Evolutionary conservation across 352 stramenopile genomes (phyloP), one percentile per base, ranked within the genome.

Genomic region (Phytophthora citrophthora): DNA sequence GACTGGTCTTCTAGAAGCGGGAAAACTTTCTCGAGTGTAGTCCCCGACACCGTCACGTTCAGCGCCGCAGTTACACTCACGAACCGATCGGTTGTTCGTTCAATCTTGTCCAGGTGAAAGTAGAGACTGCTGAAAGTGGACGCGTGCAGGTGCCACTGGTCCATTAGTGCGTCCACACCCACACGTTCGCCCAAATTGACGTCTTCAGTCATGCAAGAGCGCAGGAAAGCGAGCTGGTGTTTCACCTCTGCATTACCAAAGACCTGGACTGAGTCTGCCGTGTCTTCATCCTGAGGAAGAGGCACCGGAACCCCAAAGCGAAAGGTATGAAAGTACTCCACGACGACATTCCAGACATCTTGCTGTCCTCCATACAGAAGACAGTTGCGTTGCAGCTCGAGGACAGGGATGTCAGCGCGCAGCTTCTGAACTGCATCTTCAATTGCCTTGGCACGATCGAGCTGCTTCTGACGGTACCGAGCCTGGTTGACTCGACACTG

Each of bases 401-500:
- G 58, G 31, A 51, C 51, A 12, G 55, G 45, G 6, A 81, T 64
- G n/a, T 72, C 48, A 4, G 36, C 24, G 0, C 51, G 53, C 3
- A 81, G 44, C n/a, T 57, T 23, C 3, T 68, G 34, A 7, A 79
- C 59, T 0, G 39, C 62, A 0, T 46, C 3, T 41, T 72, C 60
- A 6, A 79, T 32, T 3, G 47, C 13, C 13, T 61, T 20, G 38
- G 36, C 48, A 18, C 57, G 57, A 11, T 38, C 27, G 4, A 61
- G 53, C 34, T 75, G 61, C n/a, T 70, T 75, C 29, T 59, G 62
- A 23, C 72, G 64, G 59, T 79, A 79, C 26, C 63, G 45, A 16
- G 67, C 67, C 24, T 79, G 62, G 43, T 76, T 76, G n/a, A 43
- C 38, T 4, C 71, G 67, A 27, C 67, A 76, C 48, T 76, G 71